Base-by-base conservation (phyloP, 2,329 filamentous ascomycete genomes). In the Rhynchosporium secalis region DNA sequence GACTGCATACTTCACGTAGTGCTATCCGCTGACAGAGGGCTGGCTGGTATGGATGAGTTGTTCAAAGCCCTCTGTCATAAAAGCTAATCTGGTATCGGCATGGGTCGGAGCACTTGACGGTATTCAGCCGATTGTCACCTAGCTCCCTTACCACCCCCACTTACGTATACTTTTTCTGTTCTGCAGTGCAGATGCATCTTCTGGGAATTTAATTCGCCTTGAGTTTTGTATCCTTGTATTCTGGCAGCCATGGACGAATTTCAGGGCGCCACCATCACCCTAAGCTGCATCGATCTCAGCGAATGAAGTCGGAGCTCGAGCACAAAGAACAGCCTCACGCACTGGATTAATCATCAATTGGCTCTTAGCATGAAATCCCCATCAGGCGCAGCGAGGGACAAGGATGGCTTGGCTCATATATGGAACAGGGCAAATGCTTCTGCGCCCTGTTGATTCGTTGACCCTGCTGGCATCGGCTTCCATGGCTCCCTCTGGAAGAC, bases 301-400 rank as follows among this genome's bases (percentile, higher is more conserved):
- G 52, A 61, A 63, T 63, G 26, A 52, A 29, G n/a, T 28, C 38
- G 62, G 52, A 33, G 51, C 61, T 58, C 59, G 48, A 61, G 60
- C 65, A 47, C 49, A 51, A 29, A 52, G 43, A 48, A 64, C 64
- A 70, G 68, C 68, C 68, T 69, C 67, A 69, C 66, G 65, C 58
- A 45, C 28, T 29, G 28, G 5, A 20, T 15, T 10, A 41, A 33
- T 20, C 57, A 48, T 12, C 65, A 55, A 66, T 69, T 65, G 67
- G 65, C 43, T 45, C n/a, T 31, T 33, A 31, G n/a, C 62, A 26
- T 52, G 36, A 46, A 40, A 49, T 41, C 40, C 29, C 64, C 54
- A 29, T 66, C 65, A 67, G 68, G 67, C 67, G 65, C 62, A 68
- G 65, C 60, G 6, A 31, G n/a, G 12, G 40, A 31, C 36, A 12